Base-by-base conservation (phyloP, 108 stramenopile genomes). In the Stephanodiscus minutulus region DNA sequence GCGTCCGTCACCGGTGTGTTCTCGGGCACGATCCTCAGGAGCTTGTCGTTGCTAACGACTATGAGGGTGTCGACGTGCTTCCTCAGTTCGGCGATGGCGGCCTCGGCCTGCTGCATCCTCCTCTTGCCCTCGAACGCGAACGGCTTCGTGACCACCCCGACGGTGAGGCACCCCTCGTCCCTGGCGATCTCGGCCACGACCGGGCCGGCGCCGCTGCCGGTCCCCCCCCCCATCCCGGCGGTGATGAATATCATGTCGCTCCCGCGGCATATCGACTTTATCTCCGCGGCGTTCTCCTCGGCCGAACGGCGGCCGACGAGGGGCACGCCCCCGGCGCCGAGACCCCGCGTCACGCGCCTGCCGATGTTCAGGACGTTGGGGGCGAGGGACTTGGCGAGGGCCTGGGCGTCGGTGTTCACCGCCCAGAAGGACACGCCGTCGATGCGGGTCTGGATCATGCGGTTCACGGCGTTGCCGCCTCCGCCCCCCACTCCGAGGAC, bases 181-280 rank as follows among this genome's bases (percentile, higher is more conserved):
- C 70, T 78, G 1, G 82, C 82, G 60, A 79, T 57, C 43, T 78
- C 85, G 3, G 92, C 92, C 24, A 93, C 83, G 11, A 93, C 76
- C 25, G 92, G 92, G 10, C 87, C 88, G 0, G 92, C 92, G 10
- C 92, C 92, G 36, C 85, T 84, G 0, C 92, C 92, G 10, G 92
- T 92, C 5, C 91, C 91, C 15, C 91, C 91, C 17, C 91, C 91
- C 91, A 92, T 92, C 7, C 91, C 91, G 25, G 86, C 85, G 20
- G 92, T 93, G 50, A 93, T 87, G 69, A 93, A 93, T 11, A 91
- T 84, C 75, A 93, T 74, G 70, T 93, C 90, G 11, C 87, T 83
- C 37, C 88, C 82, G 56, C 75, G 39, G 69, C 67, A 36, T 18
- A 86, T 74, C 15, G 69, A 59, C 28, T 76, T 64, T 56, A 89